Conservation (phyloP, 1,139 yeast species). For the Suhomyces chickasaworum region DNA sequence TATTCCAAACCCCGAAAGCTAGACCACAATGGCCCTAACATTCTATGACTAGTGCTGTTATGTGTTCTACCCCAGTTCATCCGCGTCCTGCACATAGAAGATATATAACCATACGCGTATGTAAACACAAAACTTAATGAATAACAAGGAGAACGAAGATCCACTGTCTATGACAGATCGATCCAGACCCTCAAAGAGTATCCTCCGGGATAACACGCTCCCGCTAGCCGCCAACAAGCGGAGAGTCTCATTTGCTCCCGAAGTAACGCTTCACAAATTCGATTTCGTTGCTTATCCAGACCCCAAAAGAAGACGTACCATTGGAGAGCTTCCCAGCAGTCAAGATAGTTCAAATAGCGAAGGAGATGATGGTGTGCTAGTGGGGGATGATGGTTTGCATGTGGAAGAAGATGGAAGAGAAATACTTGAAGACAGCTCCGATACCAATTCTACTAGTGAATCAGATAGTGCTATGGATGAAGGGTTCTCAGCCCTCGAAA, state of each 20-base stretch:
- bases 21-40: no score
- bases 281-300: constrained; percentile 43
- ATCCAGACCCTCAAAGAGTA: constrained; percentile 27
- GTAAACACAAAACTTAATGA: constrained; percentile 6
- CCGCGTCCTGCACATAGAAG: background rate
- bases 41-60: no score
- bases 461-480: constrained; percentile 8
- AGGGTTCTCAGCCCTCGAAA: constrained; percentile 7
- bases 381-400: background rate
- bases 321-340: constrained; percentile 14
- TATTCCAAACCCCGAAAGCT: no score
- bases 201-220: constrained; percentile 30
- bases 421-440: constrained; percentile 2
- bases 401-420: constrained; percentile 2
- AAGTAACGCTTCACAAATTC: constrained; percentile 70
- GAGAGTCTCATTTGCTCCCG: constrained; percentile 76
- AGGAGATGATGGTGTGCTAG: background rate
- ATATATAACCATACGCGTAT: background rate
- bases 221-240: constrained; percentile 34
- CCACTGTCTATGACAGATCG: constrained; percentile 14
- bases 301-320: constrained; percentile 19
- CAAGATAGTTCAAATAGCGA: constrained; percentile 19
- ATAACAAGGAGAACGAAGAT: constrained; percentile 13
- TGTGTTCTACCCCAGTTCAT: background rate
- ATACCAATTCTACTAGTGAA: background rate